Conservation (phyloP, 208 protist genomes). For the Sergeia podlipaevii region DNA sequence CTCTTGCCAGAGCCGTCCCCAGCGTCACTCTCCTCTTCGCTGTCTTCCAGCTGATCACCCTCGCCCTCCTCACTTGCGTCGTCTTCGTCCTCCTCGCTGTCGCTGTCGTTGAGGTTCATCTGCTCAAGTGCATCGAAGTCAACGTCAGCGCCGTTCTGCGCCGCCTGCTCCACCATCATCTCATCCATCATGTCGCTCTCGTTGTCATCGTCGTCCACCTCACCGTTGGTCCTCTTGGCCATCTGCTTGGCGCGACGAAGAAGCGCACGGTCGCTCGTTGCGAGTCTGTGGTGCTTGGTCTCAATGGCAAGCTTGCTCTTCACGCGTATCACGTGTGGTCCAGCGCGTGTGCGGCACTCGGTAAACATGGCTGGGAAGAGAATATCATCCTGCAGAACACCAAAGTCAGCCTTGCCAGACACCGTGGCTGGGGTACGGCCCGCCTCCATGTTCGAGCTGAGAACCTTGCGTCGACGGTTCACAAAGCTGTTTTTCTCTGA, state of each 20-base stretch:
- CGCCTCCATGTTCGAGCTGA: slow-evolving; percentile 46
- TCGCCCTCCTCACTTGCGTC: slow-evolving; percentile 17
- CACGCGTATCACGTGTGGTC: slow-evolving; percentile 42
- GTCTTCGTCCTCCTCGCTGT: slow-evolving; percentile 10
- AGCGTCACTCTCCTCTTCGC: slow-evolving; percentile 6
- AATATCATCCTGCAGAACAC: slow-evolving; percentile 39
- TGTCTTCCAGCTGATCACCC: neutral
- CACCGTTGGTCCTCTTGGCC: slow-evolving; percentile 4
- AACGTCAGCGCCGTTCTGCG: too few species aligned
- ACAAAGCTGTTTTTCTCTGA: slow-evolving; percentile 57
- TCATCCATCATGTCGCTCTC: neutral
- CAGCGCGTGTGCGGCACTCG: slow-evolving; percentile 48
- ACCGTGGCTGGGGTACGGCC: slow-evolving; percentile 3
- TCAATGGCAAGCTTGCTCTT: slow-evolving; percentile 30
- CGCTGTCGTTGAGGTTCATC: slow-evolving; percentile 3
- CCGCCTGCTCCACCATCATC: neutral
- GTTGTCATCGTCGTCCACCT: slow-evolving; percentile 9
- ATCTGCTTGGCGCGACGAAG: slow-evolving; percentile 21
- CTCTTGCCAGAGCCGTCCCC: slow-evolving; percentile 5
- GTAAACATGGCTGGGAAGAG: slow-evolving; percentile 78
- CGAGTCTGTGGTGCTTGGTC: slow-evolving; percentile 16
- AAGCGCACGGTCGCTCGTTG: slow-evolving; percentile 25
- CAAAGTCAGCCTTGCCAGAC: slow-evolving; percentile 12
- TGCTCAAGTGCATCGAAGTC: slow-evolving; percentile 9
- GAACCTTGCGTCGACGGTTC: slow-evolving; percentile 36